Evolutionary conservation across 2,329 filamentous ascomycete species (phyloP), one percentile per base, ranked within the genome.

Genomic region (Bipolaris sorokiniana): DNA sequence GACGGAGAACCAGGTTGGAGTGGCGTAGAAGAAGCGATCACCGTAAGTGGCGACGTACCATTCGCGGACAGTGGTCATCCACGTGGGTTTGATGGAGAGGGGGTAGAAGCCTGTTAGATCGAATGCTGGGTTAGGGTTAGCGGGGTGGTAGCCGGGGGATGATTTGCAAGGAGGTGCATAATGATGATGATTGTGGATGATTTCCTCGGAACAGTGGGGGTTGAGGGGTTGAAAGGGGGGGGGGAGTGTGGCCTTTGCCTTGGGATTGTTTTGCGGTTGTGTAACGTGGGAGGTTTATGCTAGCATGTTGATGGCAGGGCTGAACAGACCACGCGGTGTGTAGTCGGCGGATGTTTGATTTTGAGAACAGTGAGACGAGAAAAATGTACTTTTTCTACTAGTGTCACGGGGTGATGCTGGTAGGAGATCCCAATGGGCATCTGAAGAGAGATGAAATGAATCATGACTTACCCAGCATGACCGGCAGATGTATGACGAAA

Each of bases 101-200:
- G 87, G 87, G 61, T 87, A 88, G 54, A 87, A 77, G n/a, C 82
- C 77, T 33, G 82, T 82, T 13, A 88, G 78, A 66, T 90, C 87
- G 67, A 89, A 81, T 40, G 82, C 86, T 88, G 62, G n/a, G 18
- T 34, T 33, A 7, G n/a, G 28, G 40, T 50, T 33, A 54, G 48
- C 41, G 11, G 22, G 38, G 7, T 37, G 11, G 22, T 31, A 18
- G 23, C 18, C 5, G 3, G 38, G 40, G 37, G 11, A 37, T 3
- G 3, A 5, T 33, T 22, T 38, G 36, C 16, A 20, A 7, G 28
- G 15, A 22, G 3, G 5, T 45, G 23, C 28, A 34, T 52, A n/a
- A 5, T 42, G 13, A 13, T 33, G 15, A 3, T 34, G 6, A 6
- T 22, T 22, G 20, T 23, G 20, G n/a, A 42, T 42, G 13, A 13